phyloP scores from a whole-genome alignment of 768 basidiomycete species.

The Lactifluus subvellereus region DNA sequence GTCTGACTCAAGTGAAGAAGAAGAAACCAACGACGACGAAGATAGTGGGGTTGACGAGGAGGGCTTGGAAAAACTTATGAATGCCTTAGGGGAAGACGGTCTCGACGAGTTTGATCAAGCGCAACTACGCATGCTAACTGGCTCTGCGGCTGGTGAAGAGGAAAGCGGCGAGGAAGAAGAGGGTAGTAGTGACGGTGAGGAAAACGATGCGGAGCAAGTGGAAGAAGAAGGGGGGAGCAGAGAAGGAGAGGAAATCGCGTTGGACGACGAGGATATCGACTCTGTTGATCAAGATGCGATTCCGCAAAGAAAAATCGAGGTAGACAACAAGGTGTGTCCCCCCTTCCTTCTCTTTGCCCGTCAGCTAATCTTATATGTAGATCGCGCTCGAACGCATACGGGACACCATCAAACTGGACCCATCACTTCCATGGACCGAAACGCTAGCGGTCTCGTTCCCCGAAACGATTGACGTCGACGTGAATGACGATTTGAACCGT shows the following conservation, averaged over 20 bases:
- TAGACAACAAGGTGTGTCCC: slow-evolving; percentile 67
- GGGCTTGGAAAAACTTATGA: slow-evolving; percentile 53
- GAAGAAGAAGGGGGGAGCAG: slow-evolving; percentile 34
- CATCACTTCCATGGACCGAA: slow-evolving; percentile 78
- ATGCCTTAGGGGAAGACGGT: slow-evolving; percentile 57
- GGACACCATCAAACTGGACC: slow-evolving; percentile 67
- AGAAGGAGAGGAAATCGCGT: slow-evolving; percentile 41
- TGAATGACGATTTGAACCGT: slow-evolving; percentile 85
- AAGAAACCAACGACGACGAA: slow-evolving; percentile 23
- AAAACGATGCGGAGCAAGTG: slow-evolving; percentile 26
- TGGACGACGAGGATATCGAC: slow-evolving; percentile 62
- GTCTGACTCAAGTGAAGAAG: neutral
- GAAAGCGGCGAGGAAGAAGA: slow-evolving; percentile 25
- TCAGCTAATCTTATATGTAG: slow-evolving; percentile 34
- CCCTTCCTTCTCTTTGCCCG: neutral
- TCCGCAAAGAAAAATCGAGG: slow-evolving; percentile 75
- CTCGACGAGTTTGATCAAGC: slow-evolving; percentile 59
- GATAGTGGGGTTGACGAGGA: slow-evolving; percentile 47
- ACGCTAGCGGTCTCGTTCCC: slow-evolving; percentile 71
- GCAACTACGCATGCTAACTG: slow-evolving; percentile 43
- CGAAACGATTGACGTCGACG: slow-evolving; percentile 65
- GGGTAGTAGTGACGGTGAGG: slow-evolving; percentile 38
- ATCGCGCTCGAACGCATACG: slow-evolving; percentile 76
- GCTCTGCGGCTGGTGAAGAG: slow-evolving; percentile 26
- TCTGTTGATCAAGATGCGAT: slow-evolving; percentile 74